Evolutionary conservation across 306 rosid species (phyloP).

Genomic region (Ziziphus jujuba): DNA sequence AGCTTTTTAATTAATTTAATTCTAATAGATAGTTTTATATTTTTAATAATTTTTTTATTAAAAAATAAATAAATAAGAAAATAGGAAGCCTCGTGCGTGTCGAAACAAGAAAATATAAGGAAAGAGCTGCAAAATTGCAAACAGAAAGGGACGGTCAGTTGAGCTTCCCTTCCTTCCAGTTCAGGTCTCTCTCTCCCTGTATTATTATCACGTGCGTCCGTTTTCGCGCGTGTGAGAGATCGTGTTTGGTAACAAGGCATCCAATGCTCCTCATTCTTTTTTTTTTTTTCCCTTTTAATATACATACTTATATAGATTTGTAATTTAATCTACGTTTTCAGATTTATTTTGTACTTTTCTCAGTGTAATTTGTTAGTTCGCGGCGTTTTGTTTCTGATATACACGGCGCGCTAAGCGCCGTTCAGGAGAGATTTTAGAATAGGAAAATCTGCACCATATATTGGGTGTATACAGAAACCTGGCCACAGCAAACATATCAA

Average conservation of each 20-base stretch:
- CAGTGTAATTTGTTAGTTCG: no score
- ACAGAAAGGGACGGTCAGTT: neutral
- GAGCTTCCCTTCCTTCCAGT: slow-evolving; percentile 6
- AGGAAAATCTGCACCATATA: neutral
- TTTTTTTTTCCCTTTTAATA: neutral
- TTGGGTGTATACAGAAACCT: neutral
- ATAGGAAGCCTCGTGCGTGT: slow-evolving; percentile 12
- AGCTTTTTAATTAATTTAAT: neutral
- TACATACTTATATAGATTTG: neutral
- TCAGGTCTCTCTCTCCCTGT: neutral
- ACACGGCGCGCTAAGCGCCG: slow-evolving; percentile 19
- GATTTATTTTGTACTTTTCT: neutral
- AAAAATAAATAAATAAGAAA: neutral
- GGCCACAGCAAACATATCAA: neutral
- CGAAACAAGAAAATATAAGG: slow-evolving; percentile 9
- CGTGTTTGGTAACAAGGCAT: slow-evolving; percentile 18
- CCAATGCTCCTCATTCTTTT: slow-evolving; percentile 2
- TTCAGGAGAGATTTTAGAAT: neutral
- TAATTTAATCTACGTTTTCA: neutral
- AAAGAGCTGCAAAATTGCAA: neutral
- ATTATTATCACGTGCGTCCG: neutral
- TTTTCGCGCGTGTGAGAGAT: neutral
- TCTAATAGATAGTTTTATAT: neutral
- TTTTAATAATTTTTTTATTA: neutral
- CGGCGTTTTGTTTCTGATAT: slow-evolving; percentile 3